Evolutionary conservation across 108 stramenopile species (phyloP).

Genomic region (Seminavis robusta): DNA sequence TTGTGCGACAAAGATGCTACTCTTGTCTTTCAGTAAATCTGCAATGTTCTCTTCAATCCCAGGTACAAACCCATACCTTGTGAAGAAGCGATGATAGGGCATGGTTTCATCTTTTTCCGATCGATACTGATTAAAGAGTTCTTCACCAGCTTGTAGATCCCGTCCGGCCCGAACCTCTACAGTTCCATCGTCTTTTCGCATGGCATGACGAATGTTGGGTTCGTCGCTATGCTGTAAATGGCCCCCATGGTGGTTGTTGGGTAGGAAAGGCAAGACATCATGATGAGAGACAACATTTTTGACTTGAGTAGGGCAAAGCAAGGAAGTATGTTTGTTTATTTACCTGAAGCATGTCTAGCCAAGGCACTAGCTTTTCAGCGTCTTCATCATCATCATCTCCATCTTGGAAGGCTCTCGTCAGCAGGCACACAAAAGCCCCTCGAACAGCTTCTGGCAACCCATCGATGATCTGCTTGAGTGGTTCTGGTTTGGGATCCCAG

Average conservation of each 20-base stretch:
- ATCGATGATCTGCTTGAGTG: conserved; percentile 10
- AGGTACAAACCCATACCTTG: conserved; percentile 76
- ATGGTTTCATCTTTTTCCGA: conserved; percentile 70
- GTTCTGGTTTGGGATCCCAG: conserved; percentile 19
- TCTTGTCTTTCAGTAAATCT: conserved; percentile 53
- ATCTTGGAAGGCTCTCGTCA: conserved; percentile 71
- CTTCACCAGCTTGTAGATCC: conserved; percentile 42
- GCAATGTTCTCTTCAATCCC: conserved; percentile 55
- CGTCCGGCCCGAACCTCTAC: conserved; percentile 60
- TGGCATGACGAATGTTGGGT: conserved; percentile 48
- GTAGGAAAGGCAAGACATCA: too few relatives aligned
- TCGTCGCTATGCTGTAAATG: conserved; percentile 60
- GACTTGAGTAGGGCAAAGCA: too few relatives aligned
- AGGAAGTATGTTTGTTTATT: too few relatives aligned
- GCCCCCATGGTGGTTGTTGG: too few relatives aligned
- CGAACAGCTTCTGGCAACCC: conserved; percentile 52
- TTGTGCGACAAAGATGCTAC: conserved; percentile 65
- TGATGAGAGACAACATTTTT: too few relatives aligned
- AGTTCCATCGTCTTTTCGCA: conserved; percentile 41
- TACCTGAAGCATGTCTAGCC: conserved; percentile 67
- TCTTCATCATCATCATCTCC: conserved; percentile 44
- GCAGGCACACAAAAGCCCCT: conserved; percentile 62
- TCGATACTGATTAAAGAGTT: conserved; percentile 70
- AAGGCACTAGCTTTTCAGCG: conserved; percentile 59
- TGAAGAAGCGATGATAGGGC: conserved; percentile 74